Evolutionary conservation across 1,284 basidiomycete species (phyloP), one percentile per base, ranked within the genome.

Genomic region (Phlebopus sp.): DNA sequence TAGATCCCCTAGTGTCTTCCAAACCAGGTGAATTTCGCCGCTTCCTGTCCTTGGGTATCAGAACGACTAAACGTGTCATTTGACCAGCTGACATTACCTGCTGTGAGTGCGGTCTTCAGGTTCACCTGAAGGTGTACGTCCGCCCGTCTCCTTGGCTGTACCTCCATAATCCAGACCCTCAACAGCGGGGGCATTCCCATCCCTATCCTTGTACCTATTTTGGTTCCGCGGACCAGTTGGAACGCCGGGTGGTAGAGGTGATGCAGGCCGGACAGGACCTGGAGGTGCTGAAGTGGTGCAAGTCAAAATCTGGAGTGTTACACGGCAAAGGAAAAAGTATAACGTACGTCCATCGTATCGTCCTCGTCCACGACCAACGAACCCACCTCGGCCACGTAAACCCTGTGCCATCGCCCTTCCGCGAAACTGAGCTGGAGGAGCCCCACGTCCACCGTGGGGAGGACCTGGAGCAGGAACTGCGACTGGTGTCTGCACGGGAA

Each of bases 111-210:
- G 71, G 40, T 84, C 81, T 54, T 82, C 80, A 30, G 78, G 75
- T 55, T 84, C 78, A 10, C 75, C 75, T 40, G 77, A 81, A 0
- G 77, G 71, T 46, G 76, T 79, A 58, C 78, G 65, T 51, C 69
- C 70, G 54, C 61, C 64, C 58, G 63, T 63, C 52, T 69, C 75
- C 57, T 72, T 74, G 54, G 49, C 69, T 61, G 50, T 72, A 5
- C 85, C 86, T 5, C 87, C 87, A 56, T 91, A 92, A 61, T 92
- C 90, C 59, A 92, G 67, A n/a, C 88, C 88, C 57, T 90, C 87
- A 7, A 87, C 84, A 34, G 86, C 85, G 49, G 84, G 82, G 1
- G 84, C 84, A 59, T 86, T 88, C 11, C 79, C 81, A 59, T 90
- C 86, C 31, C 89, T 78, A 64, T 92, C 89, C 69, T 90, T 91